Conservation (phyloP, 495 filamentous ascomycete species). For the Talaromyces thailandensis region DNA sequence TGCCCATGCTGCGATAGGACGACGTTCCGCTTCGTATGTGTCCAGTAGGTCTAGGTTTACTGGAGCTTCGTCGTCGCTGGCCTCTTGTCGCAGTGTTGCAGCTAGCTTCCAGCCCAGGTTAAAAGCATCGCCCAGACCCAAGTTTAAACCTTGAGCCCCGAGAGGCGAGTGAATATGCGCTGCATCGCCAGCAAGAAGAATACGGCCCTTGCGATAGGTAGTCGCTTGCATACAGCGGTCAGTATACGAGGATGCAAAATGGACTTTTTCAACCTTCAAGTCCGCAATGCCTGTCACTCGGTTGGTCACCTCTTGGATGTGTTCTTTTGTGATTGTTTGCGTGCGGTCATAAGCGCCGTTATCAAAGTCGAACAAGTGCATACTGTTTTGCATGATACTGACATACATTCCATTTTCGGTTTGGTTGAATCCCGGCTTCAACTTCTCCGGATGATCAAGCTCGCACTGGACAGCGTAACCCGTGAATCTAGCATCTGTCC, state of each 20-base stretch:
- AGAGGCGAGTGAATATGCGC: conserved; percentile 41
- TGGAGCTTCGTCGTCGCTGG: conserved; percentile 10
- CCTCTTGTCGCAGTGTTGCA: conserved; percentile 20
- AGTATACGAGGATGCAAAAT: conserved; percentile 17
- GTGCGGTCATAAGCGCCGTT: conserved; percentile 14
- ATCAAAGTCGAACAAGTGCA: conserved; percentile 22
- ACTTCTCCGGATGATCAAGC: conserved; percentile 11
- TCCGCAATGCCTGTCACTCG: conserved; percentile 15
- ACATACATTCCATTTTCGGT: conserved; percentile 13
- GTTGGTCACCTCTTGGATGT: conserved; percentile 17
- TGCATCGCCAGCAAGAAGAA: conserved; percentile 44
- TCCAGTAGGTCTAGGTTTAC: conserved; percentile 24
- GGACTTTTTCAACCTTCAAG: conserved; percentile 15
- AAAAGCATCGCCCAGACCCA: conserved; percentile 43
- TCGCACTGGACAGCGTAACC: conserved; percentile 12
- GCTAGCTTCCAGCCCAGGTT: conserved; percentile 45
- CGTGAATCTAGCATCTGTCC: conserved; percentile 15
- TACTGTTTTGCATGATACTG: neutral
- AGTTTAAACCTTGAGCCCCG: conserved; percentile 46
- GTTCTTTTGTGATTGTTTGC: conserved; percentile 15
- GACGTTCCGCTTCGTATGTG: conserved; percentile 23
- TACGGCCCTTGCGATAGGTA: conserved; percentile 16
- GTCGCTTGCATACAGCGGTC: conserved; percentile 21
- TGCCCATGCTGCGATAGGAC: conserved; percentile 18
- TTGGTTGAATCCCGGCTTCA: conserved; percentile 16